Evolutionary conservation across 1,284 basidiomycete genomes (phyloP).

Genomic region (Trichosporon sp.): DNA sequence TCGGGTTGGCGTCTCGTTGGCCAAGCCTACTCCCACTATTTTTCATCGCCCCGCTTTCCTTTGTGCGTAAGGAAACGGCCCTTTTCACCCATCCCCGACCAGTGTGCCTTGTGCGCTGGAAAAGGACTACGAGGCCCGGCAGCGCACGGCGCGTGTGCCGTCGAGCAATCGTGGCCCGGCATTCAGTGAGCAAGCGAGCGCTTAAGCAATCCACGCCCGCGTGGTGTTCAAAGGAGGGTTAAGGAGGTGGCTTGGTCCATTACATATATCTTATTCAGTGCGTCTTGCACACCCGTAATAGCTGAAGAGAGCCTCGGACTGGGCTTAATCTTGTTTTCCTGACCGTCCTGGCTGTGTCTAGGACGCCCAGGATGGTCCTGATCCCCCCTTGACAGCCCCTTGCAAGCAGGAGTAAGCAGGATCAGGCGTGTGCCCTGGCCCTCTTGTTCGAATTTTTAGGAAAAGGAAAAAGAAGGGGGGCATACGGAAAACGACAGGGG

Average conservation of each 20-base stretch:
- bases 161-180: background rate
- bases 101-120: background rate
- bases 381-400: background rate
- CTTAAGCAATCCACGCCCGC: background rate
- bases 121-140: background rate
- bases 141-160: background rate
- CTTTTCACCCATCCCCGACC: background rate
- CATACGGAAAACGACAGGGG: background rate
- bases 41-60: background rate
- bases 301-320: background rate
- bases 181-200: background rate
- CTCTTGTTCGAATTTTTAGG: background rate
- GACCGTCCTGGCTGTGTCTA: background rate
- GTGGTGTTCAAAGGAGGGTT: background rate
- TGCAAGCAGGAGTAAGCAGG: background rate
- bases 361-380: background rate
- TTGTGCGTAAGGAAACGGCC: background rate
- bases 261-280: background rate
- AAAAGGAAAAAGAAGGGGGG: background rate
- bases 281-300: background rate
- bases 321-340: slow-evolving; percentile 3
- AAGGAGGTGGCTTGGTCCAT: background rate
- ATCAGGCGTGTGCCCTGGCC: background rate
- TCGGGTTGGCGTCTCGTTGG: background rate
- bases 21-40: slow-evolving; percentile 1